Evolutionary conservation across 345 rosid species (phyloP).

Genomic region (Gossypium mustelinum): DNA sequence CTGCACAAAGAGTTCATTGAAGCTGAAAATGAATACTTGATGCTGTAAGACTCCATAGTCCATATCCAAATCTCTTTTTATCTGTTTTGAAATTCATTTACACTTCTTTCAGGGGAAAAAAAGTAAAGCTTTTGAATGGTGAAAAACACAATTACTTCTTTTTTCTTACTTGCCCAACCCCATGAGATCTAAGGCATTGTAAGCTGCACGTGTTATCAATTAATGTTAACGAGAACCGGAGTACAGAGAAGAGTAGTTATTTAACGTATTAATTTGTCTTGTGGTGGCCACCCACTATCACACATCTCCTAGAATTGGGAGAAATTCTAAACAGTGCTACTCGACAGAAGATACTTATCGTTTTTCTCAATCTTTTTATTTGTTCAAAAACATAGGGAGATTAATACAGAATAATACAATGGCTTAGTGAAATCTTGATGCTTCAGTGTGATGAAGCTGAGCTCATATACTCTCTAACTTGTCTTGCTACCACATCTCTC

Average conservation of each 20-base stretch:
- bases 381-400: not conserved
- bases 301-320: not conserved
- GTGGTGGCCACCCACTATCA: not conserved
- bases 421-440: constrained; percentile 28
- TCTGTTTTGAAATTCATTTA: not conserved
- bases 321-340: not conserved
- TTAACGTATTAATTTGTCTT: not conserved
- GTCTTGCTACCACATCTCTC: constrained; percentile 61
- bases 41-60: not conserved
- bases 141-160: not conserved
- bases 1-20: not conserved
- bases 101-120: not conserved
- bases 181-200: not conserved
- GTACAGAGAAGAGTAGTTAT: not conserved
- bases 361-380: not conserved
- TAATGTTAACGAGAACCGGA: no score
- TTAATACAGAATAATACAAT: constrained; percentile 6
- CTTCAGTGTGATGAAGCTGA: constrained; percentile 27
- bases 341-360: not conserved
- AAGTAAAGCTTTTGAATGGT: not conserved
- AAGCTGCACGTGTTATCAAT: not conserved
- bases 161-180: not conserved
- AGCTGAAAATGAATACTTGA: not conserved
- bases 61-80: no score
- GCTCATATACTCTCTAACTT: constrained; percentile 51